These are phyloP conservation scores for Zoysia matrella DNA, from an alignment of 202 grass and related monocot species.

Conservation along the genomic window DNA sequence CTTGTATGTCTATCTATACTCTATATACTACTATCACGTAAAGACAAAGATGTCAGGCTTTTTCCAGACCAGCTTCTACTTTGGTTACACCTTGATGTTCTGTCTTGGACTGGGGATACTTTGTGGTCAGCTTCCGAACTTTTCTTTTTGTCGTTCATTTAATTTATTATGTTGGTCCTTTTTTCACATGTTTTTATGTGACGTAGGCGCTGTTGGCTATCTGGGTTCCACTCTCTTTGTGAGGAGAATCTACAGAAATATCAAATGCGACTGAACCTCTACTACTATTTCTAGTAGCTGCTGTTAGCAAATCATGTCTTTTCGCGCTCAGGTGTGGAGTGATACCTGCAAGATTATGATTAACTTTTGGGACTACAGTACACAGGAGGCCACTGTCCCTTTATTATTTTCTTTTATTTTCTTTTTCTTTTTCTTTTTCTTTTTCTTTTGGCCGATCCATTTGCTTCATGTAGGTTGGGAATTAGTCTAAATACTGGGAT, in stretches of 20 bases:
- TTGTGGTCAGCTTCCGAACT: conserved; percentile 66
- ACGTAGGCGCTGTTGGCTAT: conserved; percentile 92
- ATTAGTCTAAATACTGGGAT: conserved; percentile 55
- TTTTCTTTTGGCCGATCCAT: too few relatives aligned
- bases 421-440: conserved; percentile 22
- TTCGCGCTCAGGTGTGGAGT: conserved; percentile 36
- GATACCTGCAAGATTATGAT: conserved; percentile 57
- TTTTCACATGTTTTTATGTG: conserved; percentile 31
- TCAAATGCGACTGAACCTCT: conserved; percentile 90
- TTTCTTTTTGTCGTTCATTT: conserved; percentile 17
- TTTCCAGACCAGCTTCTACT: too few relatives aligned
- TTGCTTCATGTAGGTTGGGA: conserved; percentile 54
- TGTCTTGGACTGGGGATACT: conserved; percentile 82
- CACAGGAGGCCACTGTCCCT: conserved; percentile 54
- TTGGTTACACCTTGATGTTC: too few relatives aligned
- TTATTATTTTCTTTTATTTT: too few relatives aligned
- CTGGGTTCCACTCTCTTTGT: conserved; percentile 79
- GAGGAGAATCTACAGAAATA: too few relatives aligned
- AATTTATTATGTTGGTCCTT: not conserved
- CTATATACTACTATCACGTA: conserved; percentile 94
- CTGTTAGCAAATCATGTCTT: conserved; percentile 42
- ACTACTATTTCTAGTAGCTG: conserved; percentile 29
- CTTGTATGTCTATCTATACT: conserved; percentile 88
- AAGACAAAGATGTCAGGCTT: too few relatives aligned
- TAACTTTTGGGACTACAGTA: conserved; percentile 67